Evolutionary conservation across 2,329 filamentous ascomycete species (phyloP).

Genomic region (Alternaria sp.): DNA sequence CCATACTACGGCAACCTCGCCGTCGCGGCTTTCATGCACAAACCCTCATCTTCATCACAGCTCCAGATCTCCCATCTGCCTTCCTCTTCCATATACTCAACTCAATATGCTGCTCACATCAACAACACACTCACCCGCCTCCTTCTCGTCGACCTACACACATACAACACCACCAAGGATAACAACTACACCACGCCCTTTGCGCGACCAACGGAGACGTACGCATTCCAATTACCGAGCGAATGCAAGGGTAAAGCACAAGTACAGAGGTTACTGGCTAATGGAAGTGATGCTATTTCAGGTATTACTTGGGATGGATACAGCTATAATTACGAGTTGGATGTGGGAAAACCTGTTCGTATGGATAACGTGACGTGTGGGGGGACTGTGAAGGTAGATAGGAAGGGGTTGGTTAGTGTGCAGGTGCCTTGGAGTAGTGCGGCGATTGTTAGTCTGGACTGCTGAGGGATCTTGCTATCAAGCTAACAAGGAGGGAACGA

Average conservation of each 20-base stretch:
- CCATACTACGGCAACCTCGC: slow-evolving; percentile 70
- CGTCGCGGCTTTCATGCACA: slow-evolving; percentile 61
- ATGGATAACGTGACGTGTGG: slow-evolving; percentile 64
- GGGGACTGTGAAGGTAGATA: slow-evolving; percentile 53
- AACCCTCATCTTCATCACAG: neutral
- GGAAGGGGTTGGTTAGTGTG: slow-evolving; percentile 7
- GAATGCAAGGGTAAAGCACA: slow-evolving; percentile 34
- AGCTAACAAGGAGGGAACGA: neutral
- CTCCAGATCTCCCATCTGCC: slow-evolving; percentile 4
- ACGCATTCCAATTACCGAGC: slow-evolving; percentile 52
- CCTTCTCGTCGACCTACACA: slow-evolving; percentile 65
- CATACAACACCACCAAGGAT: slow-evolving; percentile 50
- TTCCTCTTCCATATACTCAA: neutral
- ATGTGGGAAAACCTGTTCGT: slow-evolving; percentile 62
- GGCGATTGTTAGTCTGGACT: slow-evolving; percentile 6
- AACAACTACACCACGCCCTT: slow-evolving; percentile 24
- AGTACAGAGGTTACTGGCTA: slow-evolving; percentile 64
- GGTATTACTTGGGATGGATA: slow-evolving; percentile 69
- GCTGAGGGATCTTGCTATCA: neutral
- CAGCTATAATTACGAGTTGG: slow-evolving; percentile 68
- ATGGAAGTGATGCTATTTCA: slow-evolving; percentile 69
- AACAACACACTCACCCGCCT: slow-evolving; percentile 57
- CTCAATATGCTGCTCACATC: slow-evolving; percentile 63
- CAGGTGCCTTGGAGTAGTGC: slow-evolving; percentile 14
- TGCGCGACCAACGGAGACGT: slow-evolving; percentile 49